Percentiles rank a stretch among this genome's conserved stretches.
phyloP scores from a whole-genome alignment of 176 grass and related monocot species.

The Aegilops longissima region DNA sequence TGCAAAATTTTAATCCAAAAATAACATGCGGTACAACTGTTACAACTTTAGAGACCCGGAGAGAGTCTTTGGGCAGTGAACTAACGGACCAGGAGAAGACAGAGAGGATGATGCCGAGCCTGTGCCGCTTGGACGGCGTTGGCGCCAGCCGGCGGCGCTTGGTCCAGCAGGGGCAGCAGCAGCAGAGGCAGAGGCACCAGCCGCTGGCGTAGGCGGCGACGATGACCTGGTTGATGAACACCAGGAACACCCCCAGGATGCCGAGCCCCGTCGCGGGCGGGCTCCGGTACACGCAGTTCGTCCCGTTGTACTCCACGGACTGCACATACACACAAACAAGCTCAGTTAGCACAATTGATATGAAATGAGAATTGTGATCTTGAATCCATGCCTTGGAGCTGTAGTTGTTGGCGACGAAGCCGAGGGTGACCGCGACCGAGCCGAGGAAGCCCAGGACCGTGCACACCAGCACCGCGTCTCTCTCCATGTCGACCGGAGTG shows the following conservation, averaged over 20 bases:
- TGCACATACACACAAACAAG: neutral
- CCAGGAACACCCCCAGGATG: neutral
- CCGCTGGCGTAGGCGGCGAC: neutral
- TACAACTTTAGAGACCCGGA: neutral
- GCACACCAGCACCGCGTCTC: slow-evolving; percentile 2
- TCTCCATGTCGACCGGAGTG: neutral
- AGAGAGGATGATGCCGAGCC: neutral
- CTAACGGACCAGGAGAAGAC: neutral
- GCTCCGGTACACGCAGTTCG: neutral
- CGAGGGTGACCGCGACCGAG: neutral
- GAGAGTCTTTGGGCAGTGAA: neutral
- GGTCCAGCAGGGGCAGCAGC: slow-evolving; percentile 20
- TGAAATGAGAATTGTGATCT: neutral
- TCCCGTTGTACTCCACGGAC: slow-evolving; percentile 9
- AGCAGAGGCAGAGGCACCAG: neutral
- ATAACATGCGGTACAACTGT: no score
- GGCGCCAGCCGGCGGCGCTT: neutral
- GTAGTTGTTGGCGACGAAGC: neutral
- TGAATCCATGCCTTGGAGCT: neutral
- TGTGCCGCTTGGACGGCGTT: neutral
- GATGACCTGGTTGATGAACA: slow-evolving; percentile 11
- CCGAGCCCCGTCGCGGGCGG: neutral
- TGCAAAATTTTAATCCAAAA: no score
- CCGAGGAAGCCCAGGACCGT: neutral
- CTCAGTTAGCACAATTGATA: neutral